A percentile compares a stretch with the other conserved stretches of the same genome.
Conservation (phyloP, 2,329 filamentous ascomycete genomes). For the Coniochaeta sp. region DNA sequence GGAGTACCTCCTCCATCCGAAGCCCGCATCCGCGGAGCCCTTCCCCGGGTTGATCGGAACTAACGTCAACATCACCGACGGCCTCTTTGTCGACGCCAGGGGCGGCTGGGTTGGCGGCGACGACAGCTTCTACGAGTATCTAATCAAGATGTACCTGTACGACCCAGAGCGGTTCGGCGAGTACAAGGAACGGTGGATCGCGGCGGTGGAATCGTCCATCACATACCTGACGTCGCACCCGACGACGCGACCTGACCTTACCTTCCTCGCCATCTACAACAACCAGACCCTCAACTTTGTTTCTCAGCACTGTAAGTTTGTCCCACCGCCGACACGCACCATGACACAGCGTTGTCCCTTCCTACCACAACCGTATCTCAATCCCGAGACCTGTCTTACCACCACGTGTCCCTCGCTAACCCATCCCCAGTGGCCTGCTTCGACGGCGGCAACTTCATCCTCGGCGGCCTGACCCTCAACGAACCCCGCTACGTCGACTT, state of each 20-base stretch:
- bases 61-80: slow-evolving; percentile 56
- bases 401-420: background rate
- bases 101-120: slow-evolving; percentile 74
- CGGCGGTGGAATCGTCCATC: slow-evolving; percentile 70
- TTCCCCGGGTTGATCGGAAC: slow-evolving; percentile 72
- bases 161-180: slow-evolving; percentile 54
- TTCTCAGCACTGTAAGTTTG: slow-evolving; percentile 42
- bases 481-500: slow-evolving; percentile 63
- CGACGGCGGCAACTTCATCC: slow-evolving; percentile 76
- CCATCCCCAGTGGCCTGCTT: slow-evolving; percentile 64
- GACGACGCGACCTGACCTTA: slow-evolving; percentile 58
- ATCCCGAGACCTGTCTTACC: background rate
- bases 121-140: slow-evolving; percentile 83
- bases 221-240: slow-evolving; percentile 64
- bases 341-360: background rate
- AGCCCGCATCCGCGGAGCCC: slow-evolving; percentile 54
- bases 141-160: slow-evolving; percentile 88
- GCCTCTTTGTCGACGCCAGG: slow-evolving; percentile 56
- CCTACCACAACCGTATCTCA: slow-evolving; percentile 18
- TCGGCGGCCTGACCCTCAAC: slow-evolving; percentile 66
- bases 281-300: slow-evolving; percentile 34
- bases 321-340: background rate
- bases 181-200: slow-evolving; percentile 70
- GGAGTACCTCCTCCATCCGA: slow-evolving; percentile 60
- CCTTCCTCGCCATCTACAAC: slow-evolving; percentile 58